These are phyloP conservation scores for Pelargonium myrrhifolium DNA, from an alignment of 441 rosid species.

Conservation along the genomic window DNA sequence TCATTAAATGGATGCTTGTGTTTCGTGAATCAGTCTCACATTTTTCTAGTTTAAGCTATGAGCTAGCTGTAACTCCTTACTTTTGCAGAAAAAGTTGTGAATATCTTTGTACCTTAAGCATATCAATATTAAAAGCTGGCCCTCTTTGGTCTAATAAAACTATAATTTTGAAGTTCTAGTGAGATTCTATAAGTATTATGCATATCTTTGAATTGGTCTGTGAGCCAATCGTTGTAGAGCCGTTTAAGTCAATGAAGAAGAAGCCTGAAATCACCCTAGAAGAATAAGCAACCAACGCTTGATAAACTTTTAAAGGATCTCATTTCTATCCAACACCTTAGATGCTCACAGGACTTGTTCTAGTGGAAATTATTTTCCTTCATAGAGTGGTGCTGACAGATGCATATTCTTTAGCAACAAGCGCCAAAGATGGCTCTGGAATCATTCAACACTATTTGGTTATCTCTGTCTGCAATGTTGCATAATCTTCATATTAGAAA, in stretches of 20 bases:
- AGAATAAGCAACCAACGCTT: not conserved
- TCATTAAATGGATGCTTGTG: not conserved
- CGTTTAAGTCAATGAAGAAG: not conserved
- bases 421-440: not conserved
- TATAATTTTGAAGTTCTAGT: not conserved
- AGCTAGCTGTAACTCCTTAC: not conserved
- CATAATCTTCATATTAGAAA: not conserved
- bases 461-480: not conserved
- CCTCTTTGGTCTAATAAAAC: not conserved
- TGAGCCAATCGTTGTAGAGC: not conserved
- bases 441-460: not conserved
- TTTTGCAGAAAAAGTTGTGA: not conserved
- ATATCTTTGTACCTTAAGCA: not conserved
- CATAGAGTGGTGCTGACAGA: not conserved
- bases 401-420: not conserved
- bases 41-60: not conserved
- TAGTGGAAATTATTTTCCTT: not conserved
- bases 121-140: not conserved
- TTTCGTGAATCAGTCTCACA: not conserved
- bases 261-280: not conserved
- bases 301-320: not conserved
- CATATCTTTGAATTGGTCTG: not conserved
- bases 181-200: no score
- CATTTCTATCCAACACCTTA: not conserved
- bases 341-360: not conserved